Base-by-base conservation (phyloP, 1,139 yeast genomes). In the Diutina mesorugosa region DNA sequence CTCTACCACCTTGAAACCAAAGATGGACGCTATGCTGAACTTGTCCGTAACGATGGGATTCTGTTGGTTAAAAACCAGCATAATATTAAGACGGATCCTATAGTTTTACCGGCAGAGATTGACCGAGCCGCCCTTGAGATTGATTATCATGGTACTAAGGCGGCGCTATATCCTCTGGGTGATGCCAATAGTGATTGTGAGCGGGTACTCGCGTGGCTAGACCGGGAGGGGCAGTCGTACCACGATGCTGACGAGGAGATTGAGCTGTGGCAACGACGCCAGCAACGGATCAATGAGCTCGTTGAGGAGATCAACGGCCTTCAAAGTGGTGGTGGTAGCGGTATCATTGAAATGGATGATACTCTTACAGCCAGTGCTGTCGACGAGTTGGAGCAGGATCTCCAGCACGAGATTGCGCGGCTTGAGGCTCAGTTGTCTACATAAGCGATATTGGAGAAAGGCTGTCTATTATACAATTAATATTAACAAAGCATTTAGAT, bases 1-100 rank as follows among this genome's bases (percentile, higher is more conserved):
- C 65, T 84, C 51, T 83, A 82, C 9, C 53, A 30, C 8, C 21
- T 50, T 4, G 21, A 18, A 28, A 6, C 29, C 1, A 26, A 16
- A 5, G 30, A 29, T 7, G 51, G 51, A 12, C 29, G 30, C 18
- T 28, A 26, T 6, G 35, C 51, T 29, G 21, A 47, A 29, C 21
- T 47, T 26, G 51, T 47, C 7, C 35, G 51, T 14, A n/a, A 28
- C 16, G 51, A 47, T 47, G 51, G 51, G 12, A 14, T 47, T 8
- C 51, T 47, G 51, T 14, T 29, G 14, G 16, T 47, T 2, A 9
- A 14, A 8, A 18, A 38, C 6, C 6, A 12, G 1, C 10, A 14
- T 14, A 9, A 26, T 14, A 4, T 9, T 1, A 14, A 14, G 16
- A 30, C 30, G 4, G 30, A n/a, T 14, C 30, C 51, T 6, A 47